Conservation (phyloP, 2,329 filamentous ascomycete species). For the Pseudocercospora pini-densiflorae region DNA sequence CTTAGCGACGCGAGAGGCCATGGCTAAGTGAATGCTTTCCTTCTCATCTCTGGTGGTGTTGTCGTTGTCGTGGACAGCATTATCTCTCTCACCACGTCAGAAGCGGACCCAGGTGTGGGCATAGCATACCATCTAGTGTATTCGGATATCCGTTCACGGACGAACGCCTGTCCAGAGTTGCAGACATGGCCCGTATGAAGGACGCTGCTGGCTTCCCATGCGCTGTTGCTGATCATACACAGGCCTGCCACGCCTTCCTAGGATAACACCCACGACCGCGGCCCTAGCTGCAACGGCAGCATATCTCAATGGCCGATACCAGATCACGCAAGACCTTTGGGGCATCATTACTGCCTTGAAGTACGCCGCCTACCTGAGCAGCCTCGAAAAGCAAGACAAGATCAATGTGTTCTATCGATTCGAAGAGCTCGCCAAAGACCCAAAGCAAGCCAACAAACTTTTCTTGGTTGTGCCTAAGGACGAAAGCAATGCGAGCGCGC, state of each 20-base stretch:
- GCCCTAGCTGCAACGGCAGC: slow-evolving; percentile 61
- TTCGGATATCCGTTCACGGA: not conserved
- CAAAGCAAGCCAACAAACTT: slow-evolving; percentile 44
- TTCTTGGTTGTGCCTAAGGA: slow-evolving; percentile 40
- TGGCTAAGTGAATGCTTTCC: not conserved
- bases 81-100: not conserved
- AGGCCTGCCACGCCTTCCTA: slow-evolving; percentile 15
- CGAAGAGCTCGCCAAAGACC: slow-evolving; percentile 66
- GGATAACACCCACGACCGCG: slow-evolving; percentile 13
- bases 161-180: not conserved
- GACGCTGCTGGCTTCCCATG: not conserved
- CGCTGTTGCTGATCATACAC: not conserved
- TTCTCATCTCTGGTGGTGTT: not conserved
- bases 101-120: not conserved
- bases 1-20: not conserved
- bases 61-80: too few relatives aligned
- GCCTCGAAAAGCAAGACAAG: slow-evolving; percentile 54
- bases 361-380: slow-evolving; percentile 40
- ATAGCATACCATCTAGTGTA: not conserved
- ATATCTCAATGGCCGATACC: slow-evolving; percentile 75
- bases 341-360: slow-evolving; percentile 58
- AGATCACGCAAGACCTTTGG: slow-evolving; percentile 71
- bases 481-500: slow-evolving; percentile 27
- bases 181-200: slow-evolving; percentile 1
- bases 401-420: slow-evolving; percentile 76